phyloP scores from a whole-genome alignment of 441 rosid species.

The Raphanus hybrid region DNA sequence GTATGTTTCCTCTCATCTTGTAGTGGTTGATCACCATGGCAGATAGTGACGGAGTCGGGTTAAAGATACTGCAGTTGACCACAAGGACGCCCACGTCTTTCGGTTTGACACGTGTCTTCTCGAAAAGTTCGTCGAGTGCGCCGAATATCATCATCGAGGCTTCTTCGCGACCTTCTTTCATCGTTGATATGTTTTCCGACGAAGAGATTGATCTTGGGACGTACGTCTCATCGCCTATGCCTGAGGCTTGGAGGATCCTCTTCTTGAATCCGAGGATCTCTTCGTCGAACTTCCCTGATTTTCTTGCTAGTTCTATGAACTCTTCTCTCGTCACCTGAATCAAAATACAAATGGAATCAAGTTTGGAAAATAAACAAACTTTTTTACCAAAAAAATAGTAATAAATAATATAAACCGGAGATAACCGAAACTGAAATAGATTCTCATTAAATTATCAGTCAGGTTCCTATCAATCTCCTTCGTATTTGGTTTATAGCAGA shows the following conservation, averaged over 20 bases:
- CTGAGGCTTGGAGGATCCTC: slow-evolving; percentile 73
- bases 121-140: slow-evolving; percentile 82
- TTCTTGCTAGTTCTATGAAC: slow-evolving; percentile 59
- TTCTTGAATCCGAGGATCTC: slow-evolving; percentile 61
- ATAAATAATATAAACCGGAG: neutral
- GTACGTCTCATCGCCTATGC: slow-evolving; percentile 86
- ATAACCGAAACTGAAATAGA: neutral
- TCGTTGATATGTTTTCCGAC: slow-evolving; percentile 62
- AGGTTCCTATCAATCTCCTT: neutral
- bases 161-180: slow-evolving; percentile 85
- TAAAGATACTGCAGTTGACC: slow-evolving; percentile 88
- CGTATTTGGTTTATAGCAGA: too few species aligned
- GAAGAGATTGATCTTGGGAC: slow-evolving; percentile 65
- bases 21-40: slow-evolving; percentile 91
- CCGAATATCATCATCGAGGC: slow-evolving; percentile 84
- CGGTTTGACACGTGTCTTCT: slow-evolving; percentile 74
- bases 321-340: slow-evolving; percentile 69
- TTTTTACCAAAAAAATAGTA: neutral
- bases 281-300: slow-evolving; percentile 70
- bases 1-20: slow-evolving; percentile 88
- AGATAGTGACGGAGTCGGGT: slow-evolving; percentile 88
- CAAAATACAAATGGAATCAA: neutral
- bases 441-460: neutral
- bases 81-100: slow-evolving; percentile 89
- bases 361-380: neutral